Conservation (phyloP, 768 basidiomycete species). For the Xerocomus spinulosus region DNA sequence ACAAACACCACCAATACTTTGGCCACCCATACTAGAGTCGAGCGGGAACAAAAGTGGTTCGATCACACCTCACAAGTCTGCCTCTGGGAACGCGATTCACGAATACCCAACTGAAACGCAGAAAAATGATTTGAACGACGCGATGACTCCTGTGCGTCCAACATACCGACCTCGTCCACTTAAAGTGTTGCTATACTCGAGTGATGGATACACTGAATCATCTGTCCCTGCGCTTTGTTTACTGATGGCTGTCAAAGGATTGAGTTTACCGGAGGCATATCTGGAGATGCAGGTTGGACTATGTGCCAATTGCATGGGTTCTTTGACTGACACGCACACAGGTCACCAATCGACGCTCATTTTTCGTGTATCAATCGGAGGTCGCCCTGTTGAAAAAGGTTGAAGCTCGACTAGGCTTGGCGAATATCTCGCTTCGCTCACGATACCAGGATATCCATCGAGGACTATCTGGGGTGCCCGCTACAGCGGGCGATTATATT, state of each 20-base stretch:
- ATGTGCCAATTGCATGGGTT: neutral
- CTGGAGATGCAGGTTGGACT: constrained; percentile 67
- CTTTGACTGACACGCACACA: constrained; percentile 5
- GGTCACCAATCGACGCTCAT: constrained; percentile 69
- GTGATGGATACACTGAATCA: constrained; percentile 92
- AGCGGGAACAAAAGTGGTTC: constrained; percentile 19
- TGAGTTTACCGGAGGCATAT: constrained; percentile 84
- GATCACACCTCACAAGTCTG: constrained; percentile 9
- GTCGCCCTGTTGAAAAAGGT: constrained; percentile 66
- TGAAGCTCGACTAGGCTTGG: constrained; percentile 46
- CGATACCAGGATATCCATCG: constrained; percentile 27
- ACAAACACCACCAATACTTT: constrained; percentile 12
- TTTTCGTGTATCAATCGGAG: constrained; percentile 89
- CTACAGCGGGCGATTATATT: constrained; percentile 8
- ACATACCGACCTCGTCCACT: constrained; percentile 51
- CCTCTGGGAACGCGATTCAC: neutral
- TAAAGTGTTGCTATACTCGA: constrained; percentile 75
- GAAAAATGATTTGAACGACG: constrained; percentile 13
- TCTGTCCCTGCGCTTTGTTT: constrained; percentile 82
- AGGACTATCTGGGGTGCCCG: constrained; percentile 7
- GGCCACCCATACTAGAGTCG: constrained; percentile 17
- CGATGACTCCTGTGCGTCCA: constrained; percentile 12
- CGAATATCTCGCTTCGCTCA: constrained; percentile 16
- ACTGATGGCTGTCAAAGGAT: constrained; percentile 69
- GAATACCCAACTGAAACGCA: constrained; percentile 14